phyloP scores from a whole-genome alignment of 2,329 filamentous ascomycete species.

The Stachybotrys echinatus region DNA sequence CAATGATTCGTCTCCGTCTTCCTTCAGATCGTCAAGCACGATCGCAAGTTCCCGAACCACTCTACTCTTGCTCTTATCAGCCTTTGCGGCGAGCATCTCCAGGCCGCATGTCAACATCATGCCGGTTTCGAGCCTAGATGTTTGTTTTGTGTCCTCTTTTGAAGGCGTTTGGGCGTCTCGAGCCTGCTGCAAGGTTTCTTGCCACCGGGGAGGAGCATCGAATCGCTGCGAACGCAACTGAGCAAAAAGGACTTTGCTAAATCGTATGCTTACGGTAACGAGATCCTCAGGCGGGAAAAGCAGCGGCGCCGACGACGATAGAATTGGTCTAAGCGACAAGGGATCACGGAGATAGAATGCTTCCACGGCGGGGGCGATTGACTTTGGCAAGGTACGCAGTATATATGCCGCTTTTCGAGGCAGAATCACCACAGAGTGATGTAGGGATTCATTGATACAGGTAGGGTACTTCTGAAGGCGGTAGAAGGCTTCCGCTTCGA shows the following conservation, averaged over 20 bases:
- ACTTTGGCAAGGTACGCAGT: constrained; percentile 67
- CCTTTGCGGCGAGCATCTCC: constrained; percentile 73
- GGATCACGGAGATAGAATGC: constrained; percentile 90
- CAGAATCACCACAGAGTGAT: constrained; percentile 67
- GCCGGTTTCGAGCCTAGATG: constrained; percentile 56
- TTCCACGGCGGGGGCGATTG: constrained; percentile 80
- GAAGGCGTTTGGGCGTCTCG: constrained; percentile 9
- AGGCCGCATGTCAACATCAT: constrained; percentile 91
- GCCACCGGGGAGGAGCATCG: constrained; percentile 53
- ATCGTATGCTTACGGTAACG: constrained; percentile 71
- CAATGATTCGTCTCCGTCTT: constrained; percentile 60
- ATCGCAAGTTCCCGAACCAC: constrained; percentile 70
- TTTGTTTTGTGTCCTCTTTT: constrained; percentile 9
- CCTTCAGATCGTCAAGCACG: constrained; percentile 67
- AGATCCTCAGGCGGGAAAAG: constrained; percentile 73
- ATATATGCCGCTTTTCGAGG: constrained; percentile 79
- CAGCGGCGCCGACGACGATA: constrained; percentile 47
- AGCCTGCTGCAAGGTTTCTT: constrained; percentile 17
- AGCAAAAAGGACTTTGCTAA: constrained; percentile 86
- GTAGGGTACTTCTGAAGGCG: constrained; percentile 77
- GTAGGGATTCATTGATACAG: constrained; percentile 69
- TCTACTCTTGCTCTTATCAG: constrained; percentile 62
- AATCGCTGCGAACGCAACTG: constrained; percentile 87
- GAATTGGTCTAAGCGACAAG: constrained; percentile 63
- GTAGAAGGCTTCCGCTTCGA: constrained; percentile 89